Base-by-base conservation (phyloP, 768 basidiomycete genomes). In the Tricholoma terreum region DNA sequence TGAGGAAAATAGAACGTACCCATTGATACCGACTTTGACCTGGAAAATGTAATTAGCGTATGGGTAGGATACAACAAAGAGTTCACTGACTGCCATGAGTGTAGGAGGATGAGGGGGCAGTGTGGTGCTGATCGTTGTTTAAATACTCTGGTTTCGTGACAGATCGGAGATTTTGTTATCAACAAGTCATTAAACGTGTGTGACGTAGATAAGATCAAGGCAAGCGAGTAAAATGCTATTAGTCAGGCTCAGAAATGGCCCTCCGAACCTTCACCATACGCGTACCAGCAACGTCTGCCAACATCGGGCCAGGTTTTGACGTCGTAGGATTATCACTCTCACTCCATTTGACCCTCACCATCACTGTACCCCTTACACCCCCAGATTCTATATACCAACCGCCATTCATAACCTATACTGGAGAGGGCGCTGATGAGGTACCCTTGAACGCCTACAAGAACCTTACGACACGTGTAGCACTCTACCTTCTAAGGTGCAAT, bases 291-390 rank as follows among this genome's bases (percentile, higher is more conserved):
- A 98, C 96, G 2, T 94, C 95, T 61, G 96, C 96, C 62, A 99
- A 99, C 77, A 94, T 99, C 67, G 96, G 96, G 2, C 96, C 96
- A 38, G 96, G 96, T 22, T 99, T 99, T 73, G 97, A 99, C 71
- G 97, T 98, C 61, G 94, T 98, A 62, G 97, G 97, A n/a, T 87
- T 99, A 61, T 95, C 96, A 0, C 85, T 98, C 21, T 93, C 92
- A 1, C 83, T 97, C 30, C 81, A 87, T 63, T 83, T 98, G 63
- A 87, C 84, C 14, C 80, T 98, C 65, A 80, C 80, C 48, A 87
- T 94, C 33, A 67, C 70, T 27, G 67, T 75, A 21, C 69, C 73
- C 11, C 61, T 73, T 24, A 61, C 68, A 31, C 46, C 71, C 46
- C 24, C 63, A 34, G 49, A 67, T 27, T 62, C 70, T 7, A 69